Conservation (phyloP, 495 filamentous ascomycete species). For the Penicillium alfredii region DNA sequence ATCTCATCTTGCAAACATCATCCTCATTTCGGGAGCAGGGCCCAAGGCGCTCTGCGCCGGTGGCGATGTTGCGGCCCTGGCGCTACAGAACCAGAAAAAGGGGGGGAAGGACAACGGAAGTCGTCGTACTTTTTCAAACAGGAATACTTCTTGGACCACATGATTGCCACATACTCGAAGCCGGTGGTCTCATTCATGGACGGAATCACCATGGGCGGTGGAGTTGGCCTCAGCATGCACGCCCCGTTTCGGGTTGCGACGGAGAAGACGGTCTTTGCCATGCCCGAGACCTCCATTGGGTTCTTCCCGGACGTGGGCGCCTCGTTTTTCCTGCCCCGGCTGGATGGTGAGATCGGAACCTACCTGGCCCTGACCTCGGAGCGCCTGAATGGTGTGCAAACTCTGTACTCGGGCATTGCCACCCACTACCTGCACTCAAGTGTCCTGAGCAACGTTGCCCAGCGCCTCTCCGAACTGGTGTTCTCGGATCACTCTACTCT, state of each 20-base stretch:
- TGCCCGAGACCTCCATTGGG: conserved; percentile 96
- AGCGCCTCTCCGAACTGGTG: conserved; percentile 78
- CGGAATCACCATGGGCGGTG: conserved; percentile 96
- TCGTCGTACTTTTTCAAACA: conserved; percentile 81
- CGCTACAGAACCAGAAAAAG: conserved; percentile 61
- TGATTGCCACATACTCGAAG: conserved; percentile 90
- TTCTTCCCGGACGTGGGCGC: conserved; percentile 98
- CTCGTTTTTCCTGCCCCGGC: conserved; percentile 86
- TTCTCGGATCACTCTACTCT: conserved; percentile 69
- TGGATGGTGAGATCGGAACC: conserved; percentile 77
- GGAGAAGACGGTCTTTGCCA: conserved; percentile 89
- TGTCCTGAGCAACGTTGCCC: conserved; percentile 69
- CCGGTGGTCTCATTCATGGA: conserved; percentile 96
- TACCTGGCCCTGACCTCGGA: conserved; percentile 89
- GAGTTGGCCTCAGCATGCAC: conserved; percentile 89
- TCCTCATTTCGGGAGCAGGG: conserved; percentile 87
- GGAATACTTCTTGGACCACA: conserved; percentile 91
- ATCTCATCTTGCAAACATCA: conserved; percentile 84
- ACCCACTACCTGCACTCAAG: conserved; percentile 94
- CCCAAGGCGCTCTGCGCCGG: conserved; percentile 85
- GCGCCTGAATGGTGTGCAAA: conserved; percentile 71
- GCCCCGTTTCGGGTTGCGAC: conserved; percentile 95
- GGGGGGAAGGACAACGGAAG: conserved; percentile 56
- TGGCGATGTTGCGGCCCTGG: conserved; percentile 79
- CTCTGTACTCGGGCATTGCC: conserved; percentile 75